Base-by-base conservation (phyloP, 2,329 filamentous ascomycete species). In the Epichloe aotearoae region DNA sequence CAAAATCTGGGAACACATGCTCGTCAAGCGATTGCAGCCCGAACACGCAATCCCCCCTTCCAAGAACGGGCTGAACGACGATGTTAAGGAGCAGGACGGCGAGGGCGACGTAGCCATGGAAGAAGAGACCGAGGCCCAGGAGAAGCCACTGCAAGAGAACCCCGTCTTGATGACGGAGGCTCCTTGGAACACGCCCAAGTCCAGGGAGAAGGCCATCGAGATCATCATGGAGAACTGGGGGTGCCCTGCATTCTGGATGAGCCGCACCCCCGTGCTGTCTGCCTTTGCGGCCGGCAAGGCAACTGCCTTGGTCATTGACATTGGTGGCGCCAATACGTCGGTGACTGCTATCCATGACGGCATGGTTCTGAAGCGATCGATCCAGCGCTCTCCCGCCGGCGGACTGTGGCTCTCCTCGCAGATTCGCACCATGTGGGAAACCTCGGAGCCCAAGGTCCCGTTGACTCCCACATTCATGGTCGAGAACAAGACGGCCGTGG, bases 191-290 rank as follows among this genome's bases (percentile, higher is more conserved):
- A 77, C 82, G 26, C 69, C 79, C 42, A 96, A 96, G 72, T 81
- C 86, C 53, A 79, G 94, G 53, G 93, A 98, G 71, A 95, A 93
- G 77, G 84, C 85, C 40, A 91, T 96, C 61, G 93, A 98, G 71
- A 82, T 97, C 55, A 89, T 88, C 53, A 96, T 98, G 84, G 93
- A 98, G 74, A 87, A 82, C 63, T 98, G 93, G 89, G 88, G 88
- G 30, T 86, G 85, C 51, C 93, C 93, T 17, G 93, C 93, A 5
- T 97, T 96, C 68, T 98, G 91, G 77, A 74, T 97, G 54, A 88
- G 88, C 55, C 83, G 88, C 62, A 94, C 83, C 49, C 89, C 91
- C 26, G 90, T 96, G 42, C 78, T 96, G 64, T 83, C 91, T 50
- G 86, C 90, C 19, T 97, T 96, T 64, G 89, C 89, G 17, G 85